Evolutionary conservation across 106 monocot species (phyloP).

Genomic region (Allium cepa): DNA sequence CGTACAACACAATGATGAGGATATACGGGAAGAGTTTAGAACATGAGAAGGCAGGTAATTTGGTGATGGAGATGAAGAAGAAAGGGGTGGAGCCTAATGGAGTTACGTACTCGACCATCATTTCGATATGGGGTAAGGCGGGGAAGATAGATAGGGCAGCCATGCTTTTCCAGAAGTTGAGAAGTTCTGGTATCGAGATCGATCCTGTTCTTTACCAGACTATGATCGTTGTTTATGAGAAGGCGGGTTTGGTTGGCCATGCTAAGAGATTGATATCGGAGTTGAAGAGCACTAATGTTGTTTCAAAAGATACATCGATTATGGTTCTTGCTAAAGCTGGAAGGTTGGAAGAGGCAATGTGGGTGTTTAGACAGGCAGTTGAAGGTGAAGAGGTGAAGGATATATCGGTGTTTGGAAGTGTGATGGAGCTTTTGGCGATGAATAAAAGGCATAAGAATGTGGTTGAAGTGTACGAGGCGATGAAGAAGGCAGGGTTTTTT

Average conservation of each 20-base stretch:
- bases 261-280: constrained; percentile 80
- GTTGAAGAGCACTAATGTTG: constrained; percentile 37
- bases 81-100: constrained; percentile 61
- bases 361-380: constrained; percentile 52
- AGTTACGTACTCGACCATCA: constrained; percentile 83
- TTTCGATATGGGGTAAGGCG: constrained; percentile 84
- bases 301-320: constrained; percentile 43
- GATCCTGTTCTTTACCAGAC: constrained; percentile 88
- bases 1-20: constrained; percentile 93
- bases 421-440: constrained; percentile 73
- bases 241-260: constrained; percentile 67
- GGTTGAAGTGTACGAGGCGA: constrained; percentile 76
- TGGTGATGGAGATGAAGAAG: constrained; percentile 73
- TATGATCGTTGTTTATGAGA: constrained; percentile 77
- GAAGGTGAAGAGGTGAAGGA: constrained; percentile 54
- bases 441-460: constrained; percentile 67
- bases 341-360: constrained; percentile 73
- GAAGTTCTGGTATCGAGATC: constrained; percentile 44
- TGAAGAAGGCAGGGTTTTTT: constrained; percentile 54
- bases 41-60: constrained; percentile 85
- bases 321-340: constrained; percentile 66
- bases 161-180: constrained; percentile 76
- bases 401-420: constrained; percentile 36
- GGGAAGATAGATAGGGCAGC: constrained; percentile 82
- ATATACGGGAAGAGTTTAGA: constrained; percentile 91